A percentile compares a stretch with the other conserved stretches of the same genome.
Evolutionary conservation across 495 filamentous ascomycete species (phyloP).

Genomic region (Corynascus novoguineensis): DNA sequence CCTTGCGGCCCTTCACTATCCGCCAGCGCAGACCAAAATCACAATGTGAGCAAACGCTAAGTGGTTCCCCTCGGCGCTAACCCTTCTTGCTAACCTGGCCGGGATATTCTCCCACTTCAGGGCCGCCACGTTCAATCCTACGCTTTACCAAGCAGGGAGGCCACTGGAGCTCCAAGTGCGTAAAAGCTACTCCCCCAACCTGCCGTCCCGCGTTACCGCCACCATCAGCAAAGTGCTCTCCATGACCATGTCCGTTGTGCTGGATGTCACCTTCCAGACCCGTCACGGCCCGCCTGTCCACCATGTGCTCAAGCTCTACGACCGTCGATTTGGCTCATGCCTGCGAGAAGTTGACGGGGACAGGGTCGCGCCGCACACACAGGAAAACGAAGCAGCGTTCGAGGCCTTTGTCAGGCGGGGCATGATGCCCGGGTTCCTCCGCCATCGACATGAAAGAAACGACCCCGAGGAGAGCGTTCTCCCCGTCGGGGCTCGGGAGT

Average conservation of each 20-base stretch:
- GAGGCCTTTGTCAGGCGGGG: constrained; percentile 8
- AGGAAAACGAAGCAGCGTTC: constrained; percentile 7
- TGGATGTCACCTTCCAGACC: constrained; percentile 9
- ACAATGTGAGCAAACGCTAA: constrained; percentile 8
- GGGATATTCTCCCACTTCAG: constrained; percentile 4
- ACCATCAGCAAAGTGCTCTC: constrained; percentile 10
- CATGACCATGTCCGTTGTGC: constrained; percentile 12
- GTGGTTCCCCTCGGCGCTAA: neutral
- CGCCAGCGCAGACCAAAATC: constrained; percentile 4
- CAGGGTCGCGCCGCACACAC: neutral
- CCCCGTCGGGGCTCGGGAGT: neutral
- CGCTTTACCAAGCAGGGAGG: constrained; percentile 3
- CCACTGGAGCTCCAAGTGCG: constrained; percentile 8
- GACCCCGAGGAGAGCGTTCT: neutral
- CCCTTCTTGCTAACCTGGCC: constrained; percentile 1
- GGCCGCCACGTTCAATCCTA: constrained; percentile 8
- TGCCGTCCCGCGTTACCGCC: constrained; percentile 6
- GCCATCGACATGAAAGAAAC: neutral
- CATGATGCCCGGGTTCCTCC: constrained; percentile 12
- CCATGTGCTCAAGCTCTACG: constrained; percentile 11
- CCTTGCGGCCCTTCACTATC: neutral
- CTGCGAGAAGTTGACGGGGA: neutral
- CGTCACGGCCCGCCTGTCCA: constrained; percentile 1
- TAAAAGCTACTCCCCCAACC: constrained; percentile 5
- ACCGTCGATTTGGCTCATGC: constrained; percentile 12